Percentiles rank a stretch among this genome's conserved stretches.
Conservation (phyloP, 148 eudicot genomes). For the Rhododendron vialii region DNA sequence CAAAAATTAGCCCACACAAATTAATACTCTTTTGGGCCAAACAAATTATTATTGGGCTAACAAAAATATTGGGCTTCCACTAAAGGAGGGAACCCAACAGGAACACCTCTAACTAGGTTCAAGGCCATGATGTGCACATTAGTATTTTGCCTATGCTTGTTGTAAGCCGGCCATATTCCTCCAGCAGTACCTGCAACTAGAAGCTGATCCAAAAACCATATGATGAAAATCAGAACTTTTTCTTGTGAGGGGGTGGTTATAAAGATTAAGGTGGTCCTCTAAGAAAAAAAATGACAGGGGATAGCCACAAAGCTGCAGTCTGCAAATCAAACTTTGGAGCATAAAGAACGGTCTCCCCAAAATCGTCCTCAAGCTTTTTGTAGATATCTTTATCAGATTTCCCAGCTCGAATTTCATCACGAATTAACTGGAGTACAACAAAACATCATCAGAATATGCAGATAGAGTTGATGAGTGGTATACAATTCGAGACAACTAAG, state of each 20-base stretch:
- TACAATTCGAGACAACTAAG: not conserved
- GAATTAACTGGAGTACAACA: constrained; percentile 61
- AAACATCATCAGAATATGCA: constrained; percentile 13
- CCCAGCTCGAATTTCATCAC: constrained; percentile 85
- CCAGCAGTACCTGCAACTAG: constrained; percentile 75
- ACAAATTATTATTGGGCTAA: no score
- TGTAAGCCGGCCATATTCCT: constrained; percentile 72
- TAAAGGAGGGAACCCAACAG: no score
- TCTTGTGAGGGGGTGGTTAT: not conserved
- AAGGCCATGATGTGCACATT: no score
- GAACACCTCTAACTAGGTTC: no score
- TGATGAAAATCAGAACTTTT: not conserved
- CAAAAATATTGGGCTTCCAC: no score
- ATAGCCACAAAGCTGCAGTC: constrained; percentile 91
- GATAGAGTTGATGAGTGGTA: not conserved
- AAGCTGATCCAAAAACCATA: constrained; percentile 40
- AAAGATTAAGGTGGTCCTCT: not conserved
- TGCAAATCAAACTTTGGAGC: constrained; percentile 80
- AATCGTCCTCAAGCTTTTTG: constrained; percentile 90
- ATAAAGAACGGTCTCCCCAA: constrained; percentile 85
- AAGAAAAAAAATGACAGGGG: constrained; percentile 55
- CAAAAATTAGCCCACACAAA: no score
- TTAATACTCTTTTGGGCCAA: no score
- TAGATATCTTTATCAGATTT: constrained; percentile 82
- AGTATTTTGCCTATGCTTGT: constrained; percentile 46